Evolutionary conservation across 345 rosid genomes (phyloP).

Genomic region (Brassica carinata): DNA sequence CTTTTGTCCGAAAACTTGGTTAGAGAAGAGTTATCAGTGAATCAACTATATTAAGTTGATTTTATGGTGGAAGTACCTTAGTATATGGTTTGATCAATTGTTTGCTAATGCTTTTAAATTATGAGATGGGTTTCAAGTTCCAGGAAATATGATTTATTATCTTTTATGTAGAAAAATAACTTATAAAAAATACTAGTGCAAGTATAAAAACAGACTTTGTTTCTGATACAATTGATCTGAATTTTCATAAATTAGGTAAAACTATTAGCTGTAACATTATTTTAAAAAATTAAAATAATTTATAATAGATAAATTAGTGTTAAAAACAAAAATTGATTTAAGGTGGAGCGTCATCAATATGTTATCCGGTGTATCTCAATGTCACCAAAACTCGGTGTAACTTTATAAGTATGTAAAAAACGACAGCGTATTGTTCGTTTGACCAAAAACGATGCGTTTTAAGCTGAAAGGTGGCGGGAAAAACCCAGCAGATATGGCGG

Average conservation of each 20-base stretch:
- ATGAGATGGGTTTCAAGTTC: neutral
- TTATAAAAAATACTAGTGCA: too few species aligned
- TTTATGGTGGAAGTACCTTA: neutral
- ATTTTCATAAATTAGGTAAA: too few species aligned
- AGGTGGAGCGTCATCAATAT: neutral
- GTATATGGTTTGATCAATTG: neutral
- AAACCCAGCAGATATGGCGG: constrained; percentile 34
- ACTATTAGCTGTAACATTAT: too few species aligned
- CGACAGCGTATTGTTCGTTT: neutral
- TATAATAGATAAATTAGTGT: neutral
- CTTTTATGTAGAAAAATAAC: too few species aligned
- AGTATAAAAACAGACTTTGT: too few species aligned
- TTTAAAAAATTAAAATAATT: too few species aligned
- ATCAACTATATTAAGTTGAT: neutral
- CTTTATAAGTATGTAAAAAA: neutral
- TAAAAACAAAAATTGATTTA: neutral
- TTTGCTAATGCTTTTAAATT: neutral
- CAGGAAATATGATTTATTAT: neutral
- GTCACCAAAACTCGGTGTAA: neutral
- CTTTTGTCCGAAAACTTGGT: neutral
- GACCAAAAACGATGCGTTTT: constrained; percentile 21
- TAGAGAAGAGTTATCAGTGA: neutral
- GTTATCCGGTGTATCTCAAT: neutral
- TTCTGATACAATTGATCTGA: too few species aligned
- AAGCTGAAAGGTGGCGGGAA: constrained; percentile 35